These are phyloP conservation scores for Hymenoscyphus fraxineus DNA, from an alignment of 2,329 filamentous ascomycete species.

Conservation along the genomic window DNA sequence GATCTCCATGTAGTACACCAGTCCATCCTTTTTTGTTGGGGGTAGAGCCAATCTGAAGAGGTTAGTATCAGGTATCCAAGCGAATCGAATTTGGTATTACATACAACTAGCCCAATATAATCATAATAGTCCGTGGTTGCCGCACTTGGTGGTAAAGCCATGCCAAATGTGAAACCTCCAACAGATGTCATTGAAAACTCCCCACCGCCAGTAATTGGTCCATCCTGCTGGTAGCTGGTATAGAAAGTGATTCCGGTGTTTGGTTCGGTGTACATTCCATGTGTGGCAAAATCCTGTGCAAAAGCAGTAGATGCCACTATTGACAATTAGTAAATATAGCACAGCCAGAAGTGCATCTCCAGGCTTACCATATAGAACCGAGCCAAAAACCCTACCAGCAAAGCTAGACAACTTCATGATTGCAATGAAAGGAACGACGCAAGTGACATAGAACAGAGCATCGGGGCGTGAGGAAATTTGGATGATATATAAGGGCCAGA, in stretches of 20 bases:
- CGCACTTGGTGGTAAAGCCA: slow-evolving; percentile 50
- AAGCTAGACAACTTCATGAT: slow-evolving; percentile 29
- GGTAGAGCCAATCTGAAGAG: slow-evolving; percentile 40
- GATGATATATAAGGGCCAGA: slow-evolving; percentile 6
- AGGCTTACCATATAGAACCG: slow-evolving; percentile 26
- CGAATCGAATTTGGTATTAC: slow-evolving; percentile 16
- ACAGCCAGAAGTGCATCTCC: background rate
- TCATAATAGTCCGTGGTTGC: slow-evolving; percentile 47
- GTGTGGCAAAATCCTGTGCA: slow-evolving; percentile 32
- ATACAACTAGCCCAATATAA: slow-evolving; percentile 57
- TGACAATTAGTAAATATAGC: slow-evolving; percentile 9
- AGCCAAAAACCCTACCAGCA: slow-evolving; percentile 23
- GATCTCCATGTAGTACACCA: slow-evolving; percentile 52
- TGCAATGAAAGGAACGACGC: slow-evolving; percentile 16
- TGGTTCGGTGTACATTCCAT: slow-evolving; percentile 41
- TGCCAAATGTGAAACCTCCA: slow-evolving; percentile 50
- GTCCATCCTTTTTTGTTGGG: slow-evolving; percentile 52
- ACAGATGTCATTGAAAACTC: slow-evolving; percentile 27
- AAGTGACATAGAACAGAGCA: slow-evolving; percentile 13
- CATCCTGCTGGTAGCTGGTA: slow-evolving; percentile 43
- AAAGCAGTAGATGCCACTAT: slow-evolving; percentile 24
- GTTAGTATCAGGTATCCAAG: slow-evolving; percentile 1
- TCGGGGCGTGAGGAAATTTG: slow-evolving; percentile 5
- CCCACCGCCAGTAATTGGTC: slow-evolving; percentile 35
- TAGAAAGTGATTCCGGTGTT: slow-evolving; percentile 52